Base-by-base conservation (phyloP, 1,284 basidiomycete species). In the Gymnopus androsaceus region DNA sequence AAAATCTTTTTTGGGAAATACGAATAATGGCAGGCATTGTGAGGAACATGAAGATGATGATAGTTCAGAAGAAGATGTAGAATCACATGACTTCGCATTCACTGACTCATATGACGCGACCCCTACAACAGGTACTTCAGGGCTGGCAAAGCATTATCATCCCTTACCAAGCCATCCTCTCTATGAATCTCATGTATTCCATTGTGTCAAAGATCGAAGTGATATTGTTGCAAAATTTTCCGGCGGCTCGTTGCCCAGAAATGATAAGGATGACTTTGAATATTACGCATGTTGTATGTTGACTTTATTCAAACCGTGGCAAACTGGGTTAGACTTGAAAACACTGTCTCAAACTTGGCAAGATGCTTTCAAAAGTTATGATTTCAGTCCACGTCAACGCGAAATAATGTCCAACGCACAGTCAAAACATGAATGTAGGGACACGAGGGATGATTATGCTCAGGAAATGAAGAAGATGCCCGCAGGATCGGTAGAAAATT, bases 261-360 rank as follows among this genome's bases (percentile, higher is more conserved):
- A 14, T 11, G 53, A 55, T 21, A 40, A 47, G 11, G 56, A 52
- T 11, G 56, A 70, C 37, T 23, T 60, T 9, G 64, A 69, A 55
- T 63, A 56, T 49, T 70, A 70, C 42, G 69, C 66, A 41, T 28
- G 34, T 6, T 66, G 65, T 7, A 70, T 70, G 67, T 55, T 70
- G 8, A 64, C 65, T 0, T 54, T 70, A 7, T 69, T 68, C 37
- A 63, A 62, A 28, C 67, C 66, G 6, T 68, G 68, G 63, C 36
- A 59, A 33, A 31, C 40, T 11, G 60, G 59, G 0, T 17, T 7
- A 3, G 40, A 64, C 40, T 37, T 69, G 8, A 66, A 64, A 56
- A 23, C 6, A 17, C 9, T 12, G 1, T 11, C 51, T 19, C n/a
- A 60, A 11, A 31, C 49, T 1, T 71, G 68, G 66, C 56, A 62